Conservation (phyloP, 139 green algal genomes). For the Choricystis sp. region DNA sequence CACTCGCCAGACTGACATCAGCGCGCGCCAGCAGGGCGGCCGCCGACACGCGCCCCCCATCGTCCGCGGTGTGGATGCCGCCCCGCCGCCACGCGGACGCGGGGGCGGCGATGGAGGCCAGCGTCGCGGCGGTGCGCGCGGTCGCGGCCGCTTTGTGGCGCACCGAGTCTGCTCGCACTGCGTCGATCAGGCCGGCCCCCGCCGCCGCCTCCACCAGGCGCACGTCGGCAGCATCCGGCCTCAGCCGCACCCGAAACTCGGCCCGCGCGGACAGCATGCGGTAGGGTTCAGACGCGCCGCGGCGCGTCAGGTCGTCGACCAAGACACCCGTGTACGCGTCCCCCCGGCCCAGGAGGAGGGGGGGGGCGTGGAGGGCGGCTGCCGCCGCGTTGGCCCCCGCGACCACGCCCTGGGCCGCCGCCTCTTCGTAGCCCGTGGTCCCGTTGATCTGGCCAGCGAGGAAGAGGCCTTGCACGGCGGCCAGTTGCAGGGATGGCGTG, state of each 20-base stretch:
- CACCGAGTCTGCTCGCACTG: neutral
- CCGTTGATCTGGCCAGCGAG: constrained; percentile 49
- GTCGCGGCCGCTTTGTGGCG: neutral
- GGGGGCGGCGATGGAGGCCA: neutral
- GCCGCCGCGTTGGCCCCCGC: constrained; percentile 36
- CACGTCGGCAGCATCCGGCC: constrained; percentile 38
- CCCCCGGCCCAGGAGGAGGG: constrained; percentile 19
- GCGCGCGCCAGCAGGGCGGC: constrained; percentile 18
- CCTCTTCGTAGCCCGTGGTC: constrained; percentile 47
- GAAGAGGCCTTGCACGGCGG: constrained; percentile 25
- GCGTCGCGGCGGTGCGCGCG: neutral
- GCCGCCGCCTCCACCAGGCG: constrained; percentile 23
- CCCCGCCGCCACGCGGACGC: constrained; percentile 10
- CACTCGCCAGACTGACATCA: constrained; percentile 1
- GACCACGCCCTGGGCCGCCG: constrained; percentile 36
- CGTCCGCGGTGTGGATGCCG: constrained; percentile 14
- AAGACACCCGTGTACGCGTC: constrained; percentile 36
- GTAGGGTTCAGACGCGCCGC: constrained; percentile 34
- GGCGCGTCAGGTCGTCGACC: constrained; percentile 28
- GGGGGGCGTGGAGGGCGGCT: constrained; percentile 14
- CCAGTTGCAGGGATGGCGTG: constrained; percentile 24
- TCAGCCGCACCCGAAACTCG: constrained; percentile 33
- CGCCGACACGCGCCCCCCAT: constrained; percentile 12
- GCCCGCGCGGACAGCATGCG: constrained; percentile 35
- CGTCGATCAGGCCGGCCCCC: neutral